Evolutionary conservation across 495 filamentous ascomycete genomes (phyloP).

Genomic region (Penicillium steckii): DNA sequence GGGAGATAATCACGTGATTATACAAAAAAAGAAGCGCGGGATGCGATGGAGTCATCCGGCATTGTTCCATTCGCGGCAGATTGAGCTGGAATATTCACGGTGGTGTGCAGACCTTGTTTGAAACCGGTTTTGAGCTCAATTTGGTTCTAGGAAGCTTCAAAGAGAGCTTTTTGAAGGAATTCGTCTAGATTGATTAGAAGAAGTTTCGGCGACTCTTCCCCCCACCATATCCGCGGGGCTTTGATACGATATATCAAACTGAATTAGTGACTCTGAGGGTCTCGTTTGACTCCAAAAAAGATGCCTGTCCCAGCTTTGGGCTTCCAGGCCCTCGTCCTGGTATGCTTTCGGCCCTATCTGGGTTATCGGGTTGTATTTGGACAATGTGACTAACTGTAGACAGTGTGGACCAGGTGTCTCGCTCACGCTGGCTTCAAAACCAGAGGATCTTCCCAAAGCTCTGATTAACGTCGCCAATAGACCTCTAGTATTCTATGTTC

Average conservation of each 20-base stretch:
- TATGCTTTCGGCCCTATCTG: conserved; percentile 72
- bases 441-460: conserved; percentile 74
- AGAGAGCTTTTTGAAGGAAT: background rate
- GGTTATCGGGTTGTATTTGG: background rate
- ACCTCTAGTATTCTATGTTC: conserved; percentile 91
- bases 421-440: conserved; percentile 80
- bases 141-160: background rate
- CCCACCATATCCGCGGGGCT: background rate
- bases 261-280: background rate
- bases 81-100: background rate
- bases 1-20: conserved; percentile 18
- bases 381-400: background rate
- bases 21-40: conserved; percentile 28
- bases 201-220: background rate
- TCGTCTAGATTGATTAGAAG: background rate
- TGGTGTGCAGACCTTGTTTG: background rate
- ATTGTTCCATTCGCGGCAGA: background rate
- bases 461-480: conserved; percentile 90
- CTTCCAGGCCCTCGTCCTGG: conserved; percentile 92
- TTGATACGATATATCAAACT: background rate
- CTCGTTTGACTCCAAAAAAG: background rate
- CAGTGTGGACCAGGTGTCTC: conserved; percentile 1
- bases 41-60: background rate
- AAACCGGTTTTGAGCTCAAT: background rate
- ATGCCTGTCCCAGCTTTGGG: conserved; percentile 68